A percentile compares a stretch with the other conserved stretches of the same genome.
phyloP scores from a whole-genome alignment of 176 grass and related monocot species.

The Cenchrus fungigraminus region DNA sequence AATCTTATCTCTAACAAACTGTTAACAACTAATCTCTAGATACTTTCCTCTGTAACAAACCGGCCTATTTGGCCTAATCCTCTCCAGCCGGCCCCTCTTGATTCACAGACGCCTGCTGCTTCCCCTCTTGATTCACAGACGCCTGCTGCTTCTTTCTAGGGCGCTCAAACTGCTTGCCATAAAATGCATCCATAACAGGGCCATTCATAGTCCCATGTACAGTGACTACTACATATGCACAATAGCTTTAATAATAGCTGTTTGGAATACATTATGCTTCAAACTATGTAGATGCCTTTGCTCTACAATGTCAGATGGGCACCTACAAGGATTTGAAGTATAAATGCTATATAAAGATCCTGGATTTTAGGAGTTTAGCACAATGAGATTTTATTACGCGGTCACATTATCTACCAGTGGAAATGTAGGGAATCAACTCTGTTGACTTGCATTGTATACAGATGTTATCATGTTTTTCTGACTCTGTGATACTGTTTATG shows the following conservation, averaged over 20 bases:
- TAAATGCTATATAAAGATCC: neutral
- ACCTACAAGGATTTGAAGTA: neutral
- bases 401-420: conserved; percentile 8
- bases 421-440: neutral
- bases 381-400: neutral
- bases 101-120: too few relatives aligned
- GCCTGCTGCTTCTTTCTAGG: too few relatives aligned
- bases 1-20: too few relatives aligned
- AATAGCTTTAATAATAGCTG: neutral
- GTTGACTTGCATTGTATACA: neutral
- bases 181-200: too few relatives aligned
- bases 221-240: neutral
- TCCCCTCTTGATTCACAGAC: too few relatives aligned
- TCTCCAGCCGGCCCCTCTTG: too few relatives aligned
- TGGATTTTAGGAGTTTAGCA: neutral
- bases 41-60: too few relatives aligned
- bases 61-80: too few relatives aligned
- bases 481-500: conserved; percentile 36
- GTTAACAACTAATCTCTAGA: too few relatives aligned
- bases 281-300: conserved; percentile 4
- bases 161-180: too few relatives aligned
- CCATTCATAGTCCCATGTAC: neutral
- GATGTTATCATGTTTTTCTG: conserved; percentile 31
- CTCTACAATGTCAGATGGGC: neutral
- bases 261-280: neutral